phyloP scores from a whole-genome alignment of 257 asterid species.

The Gentiana straminea region DNA sequence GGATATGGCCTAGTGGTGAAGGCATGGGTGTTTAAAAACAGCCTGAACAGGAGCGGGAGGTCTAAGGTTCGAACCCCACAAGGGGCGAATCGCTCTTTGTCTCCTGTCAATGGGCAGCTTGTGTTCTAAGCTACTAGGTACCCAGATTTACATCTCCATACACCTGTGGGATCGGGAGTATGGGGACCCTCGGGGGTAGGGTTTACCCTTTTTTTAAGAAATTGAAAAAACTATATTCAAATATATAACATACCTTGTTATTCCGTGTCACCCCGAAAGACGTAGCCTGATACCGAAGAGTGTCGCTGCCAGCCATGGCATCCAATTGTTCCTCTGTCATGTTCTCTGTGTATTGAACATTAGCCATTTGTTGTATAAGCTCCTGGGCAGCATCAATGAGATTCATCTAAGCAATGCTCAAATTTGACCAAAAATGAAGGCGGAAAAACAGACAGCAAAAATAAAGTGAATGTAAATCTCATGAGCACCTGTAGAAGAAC shows the following conservation, averaged over 20 bases:
- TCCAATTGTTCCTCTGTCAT: constrained; percentile 99
- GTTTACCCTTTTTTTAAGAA: too few species aligned
- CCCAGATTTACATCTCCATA: too few species aligned
- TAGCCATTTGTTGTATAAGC: constrained; percentile 97
- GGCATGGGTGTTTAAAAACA: too few species aligned
- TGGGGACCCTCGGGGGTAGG: too few species aligned
- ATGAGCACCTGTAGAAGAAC: constrained; percentile 72
- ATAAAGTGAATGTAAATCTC: constrained; percentile 8
- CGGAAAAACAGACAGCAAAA: constrained; percentile 8
- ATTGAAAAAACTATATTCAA: too few species aligned
- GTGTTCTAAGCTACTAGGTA: too few species aligned
- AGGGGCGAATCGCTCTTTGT: too few species aligned
- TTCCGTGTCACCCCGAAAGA: constrained; percentile 86
- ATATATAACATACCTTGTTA: constrained; percentile 50
- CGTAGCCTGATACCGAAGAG: constrained; percentile 97
- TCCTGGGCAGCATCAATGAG: constrained; percentile 51
- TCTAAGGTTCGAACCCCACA: too few species aligned
- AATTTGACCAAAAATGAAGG: constrained; percentile 8
- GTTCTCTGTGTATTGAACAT: constrained; percentile 96
- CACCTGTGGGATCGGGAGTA: too few species aligned
- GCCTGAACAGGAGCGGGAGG: too few species aligned
- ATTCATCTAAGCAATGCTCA: constrained; percentile 8
- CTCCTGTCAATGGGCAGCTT: too few species aligned
- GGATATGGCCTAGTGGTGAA: too few species aligned
- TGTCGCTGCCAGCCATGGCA: constrained; percentile 99